Conservation (phyloP, 352 stramenopile species). For the Albugo candida region DNA sequence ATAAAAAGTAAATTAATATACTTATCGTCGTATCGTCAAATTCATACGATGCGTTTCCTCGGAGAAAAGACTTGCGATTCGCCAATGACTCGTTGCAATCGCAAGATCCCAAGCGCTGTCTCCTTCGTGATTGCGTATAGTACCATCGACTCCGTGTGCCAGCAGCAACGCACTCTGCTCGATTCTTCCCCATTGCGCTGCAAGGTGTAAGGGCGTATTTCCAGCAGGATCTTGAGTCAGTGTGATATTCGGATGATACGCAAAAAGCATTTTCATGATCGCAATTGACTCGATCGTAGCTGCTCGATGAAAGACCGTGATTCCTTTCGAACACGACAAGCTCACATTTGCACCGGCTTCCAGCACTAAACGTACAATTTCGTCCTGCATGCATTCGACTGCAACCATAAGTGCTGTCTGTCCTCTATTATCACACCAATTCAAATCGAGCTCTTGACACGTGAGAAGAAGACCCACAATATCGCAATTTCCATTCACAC, state of each 20-base stretch:
- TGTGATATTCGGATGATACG: constrained; percentile 24
- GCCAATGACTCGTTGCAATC: too few species aligned
- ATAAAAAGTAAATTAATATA: too few species aligned
- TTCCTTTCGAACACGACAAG: constrained; percentile 15
- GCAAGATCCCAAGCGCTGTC: too few species aligned
- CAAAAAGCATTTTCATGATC: constrained; percentile 22
- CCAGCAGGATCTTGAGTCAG: neutral
- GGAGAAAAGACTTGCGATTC: too few species aligned
- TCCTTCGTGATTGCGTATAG: too few species aligned
- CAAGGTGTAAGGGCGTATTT: constrained; percentile 36
- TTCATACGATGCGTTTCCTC: too few species aligned
- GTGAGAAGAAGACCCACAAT: constrained; percentile 24
- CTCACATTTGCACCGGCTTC: constrained; percentile 31
- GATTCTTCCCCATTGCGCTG: constrained; percentile 23
- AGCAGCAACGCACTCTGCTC: constrained; percentile 29
- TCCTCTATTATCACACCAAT: too few species aligned
- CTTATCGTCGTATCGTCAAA: too few species aligned
- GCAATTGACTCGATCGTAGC: constrained; percentile 19
- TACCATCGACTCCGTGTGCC: constrained; percentile 3
- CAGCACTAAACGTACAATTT: constrained; percentile 26
- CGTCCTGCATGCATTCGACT: neutral
- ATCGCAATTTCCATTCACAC: constrained; percentile 19
- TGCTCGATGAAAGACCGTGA: constrained; percentile 29
- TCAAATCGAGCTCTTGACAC: too few species aligned
- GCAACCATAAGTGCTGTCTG: too few species aligned